A percentile compares a stretch with the other conserved stretches of the same genome.
Conservation (phyloP, 2,329 filamentous ascomycete genomes). For the Colletotrichum cuscutae region DNA sequence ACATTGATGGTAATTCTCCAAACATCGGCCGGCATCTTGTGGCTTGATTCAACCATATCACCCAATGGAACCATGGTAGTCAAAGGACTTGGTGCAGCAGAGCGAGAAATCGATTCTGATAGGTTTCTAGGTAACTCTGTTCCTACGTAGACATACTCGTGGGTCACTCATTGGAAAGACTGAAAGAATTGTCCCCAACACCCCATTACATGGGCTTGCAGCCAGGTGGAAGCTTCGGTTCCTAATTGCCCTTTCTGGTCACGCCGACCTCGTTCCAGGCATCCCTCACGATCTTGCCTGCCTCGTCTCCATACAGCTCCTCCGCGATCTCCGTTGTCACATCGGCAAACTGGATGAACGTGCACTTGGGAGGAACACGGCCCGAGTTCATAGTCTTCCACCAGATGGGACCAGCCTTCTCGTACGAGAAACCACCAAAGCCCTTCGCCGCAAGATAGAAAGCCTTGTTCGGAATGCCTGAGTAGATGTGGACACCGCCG, state of each 20-base stretch:
- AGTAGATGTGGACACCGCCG: constrained; percentile 65
- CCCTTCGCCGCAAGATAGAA: constrained; percentile 60
- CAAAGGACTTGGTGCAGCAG: neutral
- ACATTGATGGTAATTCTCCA: no score
- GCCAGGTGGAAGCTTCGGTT: neutral
- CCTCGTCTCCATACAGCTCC: constrained; percentile 53
- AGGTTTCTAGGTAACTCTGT: neutral
- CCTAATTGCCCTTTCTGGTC: constrained; percentile 21
- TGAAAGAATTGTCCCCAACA: neutral
- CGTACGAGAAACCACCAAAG: constrained; percentile 64
- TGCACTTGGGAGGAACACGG: constrained; percentile 51
- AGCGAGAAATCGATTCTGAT: neutral
- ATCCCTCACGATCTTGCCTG: constrained; percentile 54
- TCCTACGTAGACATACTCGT: neutral
- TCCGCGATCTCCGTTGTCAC: constrained; percentile 58
- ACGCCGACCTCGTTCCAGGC: constrained; percentile 62
- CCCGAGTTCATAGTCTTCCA: constrained; percentile 60
- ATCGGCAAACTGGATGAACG: constrained; percentile 60
- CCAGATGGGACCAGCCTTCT: constrained; percentile 64
- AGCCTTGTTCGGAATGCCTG: constrained; percentile 67
- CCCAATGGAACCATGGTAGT: neutral
- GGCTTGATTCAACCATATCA: neutral
- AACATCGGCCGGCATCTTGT: no score
- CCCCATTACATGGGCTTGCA: neutral
- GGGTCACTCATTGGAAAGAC: neutral